Percentiles rank a stretch among this genome's conserved stretches.
Evolutionary conservation across 1,284 basidiomycete genomes (phyloP).

Genomic region (Chiua sp.): DNA sequence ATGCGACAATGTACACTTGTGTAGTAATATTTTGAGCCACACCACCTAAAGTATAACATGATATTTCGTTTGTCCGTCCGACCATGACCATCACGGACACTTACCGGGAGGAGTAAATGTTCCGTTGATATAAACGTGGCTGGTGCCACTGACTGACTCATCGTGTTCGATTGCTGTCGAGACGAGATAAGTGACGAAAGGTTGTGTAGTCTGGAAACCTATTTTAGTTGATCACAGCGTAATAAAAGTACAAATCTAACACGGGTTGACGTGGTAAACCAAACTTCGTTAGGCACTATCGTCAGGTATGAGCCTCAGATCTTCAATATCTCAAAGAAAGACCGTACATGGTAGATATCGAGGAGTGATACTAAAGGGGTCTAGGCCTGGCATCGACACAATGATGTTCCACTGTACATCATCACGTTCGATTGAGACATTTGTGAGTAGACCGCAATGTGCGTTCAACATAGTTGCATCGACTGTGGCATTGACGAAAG

Average conservation of each 20-base stretch:
- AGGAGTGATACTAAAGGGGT: background rate
- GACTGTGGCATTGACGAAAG: background rate
- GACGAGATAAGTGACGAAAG: background rate
- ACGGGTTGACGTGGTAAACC: background rate
- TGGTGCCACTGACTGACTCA: background rate
- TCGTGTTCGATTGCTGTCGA: background rate
- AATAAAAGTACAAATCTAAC: background rate
- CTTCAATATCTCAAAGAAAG: background rate
- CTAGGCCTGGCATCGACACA: background rate
- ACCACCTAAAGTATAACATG: background rate
- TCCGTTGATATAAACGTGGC: background rate
- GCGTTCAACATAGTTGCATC: background rate
- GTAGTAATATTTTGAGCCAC: background rate
- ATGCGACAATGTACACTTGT: background rate
- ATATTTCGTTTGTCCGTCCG: background rate
- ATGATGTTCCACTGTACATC: background rate
- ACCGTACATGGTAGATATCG: background rate
- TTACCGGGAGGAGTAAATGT: background rate
- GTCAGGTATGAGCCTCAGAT: background rate
- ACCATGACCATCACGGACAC: background rate
- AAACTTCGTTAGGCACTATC: background rate
- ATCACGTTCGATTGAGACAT: background rate
- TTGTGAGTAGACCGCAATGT: slow-evolving; percentile 1
- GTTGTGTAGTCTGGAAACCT: background rate
- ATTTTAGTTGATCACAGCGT: background rate